Conservation (phyloP, 352 stramenopile species). For the Pythium monospermum region DNA sequence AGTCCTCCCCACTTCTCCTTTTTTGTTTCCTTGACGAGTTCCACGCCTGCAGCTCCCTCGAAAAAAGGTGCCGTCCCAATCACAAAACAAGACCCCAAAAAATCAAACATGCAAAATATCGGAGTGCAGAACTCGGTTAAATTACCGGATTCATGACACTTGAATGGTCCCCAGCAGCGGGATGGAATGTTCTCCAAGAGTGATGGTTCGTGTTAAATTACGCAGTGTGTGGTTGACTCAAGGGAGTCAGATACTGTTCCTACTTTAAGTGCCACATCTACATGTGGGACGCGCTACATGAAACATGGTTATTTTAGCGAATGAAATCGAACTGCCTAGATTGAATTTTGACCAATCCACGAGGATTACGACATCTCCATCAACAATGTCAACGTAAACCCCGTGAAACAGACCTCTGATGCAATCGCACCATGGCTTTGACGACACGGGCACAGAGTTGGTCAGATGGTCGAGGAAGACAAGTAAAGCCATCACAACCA, state of each 20-base stretch:
- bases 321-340: no score
- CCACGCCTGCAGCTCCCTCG: no score
- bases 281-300: no score
- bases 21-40: neutral
- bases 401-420: neutral
- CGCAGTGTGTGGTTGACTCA: no score
- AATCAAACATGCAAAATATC: conserved; percentile 15
- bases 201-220: conserved; percentile 12
- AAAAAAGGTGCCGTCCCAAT: no score
- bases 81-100: conserved; percentile 5
- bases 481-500: neutral
- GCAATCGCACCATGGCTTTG: neutral
- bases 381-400: conserved; percentile 2
- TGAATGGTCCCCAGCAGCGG: conserved; percentile 3
- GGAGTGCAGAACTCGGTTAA: conserved; percentile 3
- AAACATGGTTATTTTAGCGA: no score
- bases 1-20: no score
- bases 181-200: conserved; percentile 20
- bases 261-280: neutral
- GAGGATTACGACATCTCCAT: no score
- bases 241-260: neutral
- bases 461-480: neutral
- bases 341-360: conserved; percentile 5
- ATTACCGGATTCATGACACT: conserved; percentile 3
- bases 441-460: no score